Percentiles rank a stretch among this genome's conserved stretches.
Conservation (phyloP, 2,329 filamentous ascomycete species). For the Nannizzia gypsea region DNA sequence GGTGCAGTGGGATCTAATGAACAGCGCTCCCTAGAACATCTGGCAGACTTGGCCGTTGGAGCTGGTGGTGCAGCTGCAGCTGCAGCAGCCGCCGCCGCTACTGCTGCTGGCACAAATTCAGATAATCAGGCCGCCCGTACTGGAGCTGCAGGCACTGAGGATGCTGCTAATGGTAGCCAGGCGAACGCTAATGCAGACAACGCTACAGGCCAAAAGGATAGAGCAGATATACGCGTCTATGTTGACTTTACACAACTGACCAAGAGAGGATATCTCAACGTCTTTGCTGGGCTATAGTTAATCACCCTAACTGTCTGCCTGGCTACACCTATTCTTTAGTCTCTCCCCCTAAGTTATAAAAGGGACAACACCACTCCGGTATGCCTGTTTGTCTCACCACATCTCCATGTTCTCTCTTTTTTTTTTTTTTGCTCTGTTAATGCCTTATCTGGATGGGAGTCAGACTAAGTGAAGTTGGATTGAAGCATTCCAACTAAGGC, state of each 20-base stretch:
- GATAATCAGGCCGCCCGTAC: slow-evolving; percentile 6
- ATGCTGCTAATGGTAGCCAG: neutral
- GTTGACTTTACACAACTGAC: slow-evolving; percentile 33
- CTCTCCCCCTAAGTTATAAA: neutral
- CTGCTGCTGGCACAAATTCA: slow-evolving; percentile 7
- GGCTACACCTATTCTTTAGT: neutral
- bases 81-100: too few species aligned
- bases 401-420: neutral
- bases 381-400: neutral
- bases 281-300: slow-evolving; percentile 20
- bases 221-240: slow-evolving; percentile 22
- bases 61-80: slow-evolving; percentile 26
- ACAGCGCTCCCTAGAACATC: slow-evolving; percentile 34
- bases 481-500: neutral
- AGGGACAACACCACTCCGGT: neutral
- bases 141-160: slow-evolving; percentile 7
- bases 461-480: neutral
- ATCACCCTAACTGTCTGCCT: neutral
- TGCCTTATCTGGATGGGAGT: neutral
- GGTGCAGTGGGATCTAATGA: slow-evolving; percentile 29
- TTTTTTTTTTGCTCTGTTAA: neutral
- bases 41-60: slow-evolving; percentile 34
- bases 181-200: neutral
- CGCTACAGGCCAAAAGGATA: slow-evolving; percentile 4
- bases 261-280: slow-evolving; percentile 32